These are phyloP conservation scores for Clarkia xantiana DNA, from an alignment of 345 rosid genomes.

Conservation along the genomic window DNA sequence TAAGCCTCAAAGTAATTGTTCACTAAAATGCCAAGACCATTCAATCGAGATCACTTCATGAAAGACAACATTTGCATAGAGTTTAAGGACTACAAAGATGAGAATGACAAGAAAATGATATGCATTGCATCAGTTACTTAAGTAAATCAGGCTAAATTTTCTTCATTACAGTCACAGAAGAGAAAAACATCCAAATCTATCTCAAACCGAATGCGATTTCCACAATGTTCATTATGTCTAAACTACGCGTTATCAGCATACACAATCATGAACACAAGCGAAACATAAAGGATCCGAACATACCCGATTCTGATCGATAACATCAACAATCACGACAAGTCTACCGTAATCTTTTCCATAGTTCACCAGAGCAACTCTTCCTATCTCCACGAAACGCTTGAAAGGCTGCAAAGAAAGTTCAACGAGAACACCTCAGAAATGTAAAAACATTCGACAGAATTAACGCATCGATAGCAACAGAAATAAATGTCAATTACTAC, in stretches of 20 bases:
- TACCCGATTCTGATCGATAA: conserved; percentile 8
- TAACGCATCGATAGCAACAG: not conserved
- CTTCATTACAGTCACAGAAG: too few species aligned
- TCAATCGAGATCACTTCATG: too few species aligned
- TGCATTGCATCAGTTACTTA: too few species aligned
- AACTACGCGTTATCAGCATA: not conserved
- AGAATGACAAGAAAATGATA: too few species aligned
- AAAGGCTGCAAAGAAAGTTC: not conserved
- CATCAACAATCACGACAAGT: conserved; percentile 5
- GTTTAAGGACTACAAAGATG: too few species aligned
- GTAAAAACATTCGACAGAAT: not conserved
- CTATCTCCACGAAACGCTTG: conserved; percentile 7
- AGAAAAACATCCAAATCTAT: too few species aligned
- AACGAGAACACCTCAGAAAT: not conserved
- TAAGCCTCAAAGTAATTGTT: too few species aligned
- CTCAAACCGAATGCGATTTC: too few species aligned
- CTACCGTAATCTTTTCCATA: conserved; percentile 8
- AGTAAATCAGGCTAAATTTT: too few species aligned
- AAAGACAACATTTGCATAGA: too few species aligned
- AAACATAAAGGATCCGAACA: not conserved
- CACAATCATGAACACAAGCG: not conserved
- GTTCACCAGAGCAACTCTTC: conserved; percentile 6
- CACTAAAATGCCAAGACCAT: too few species aligned
- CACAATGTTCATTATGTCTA: too few species aligned
- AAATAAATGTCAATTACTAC: not conserved